A percentile compares a stretch with the other conserved stretches of the same genome.
These are phyloP conservation scores for Axilococcus clingmanii DNA, from an alignment of 139 green algal genomes.

Conservation along the genomic window DNA sequence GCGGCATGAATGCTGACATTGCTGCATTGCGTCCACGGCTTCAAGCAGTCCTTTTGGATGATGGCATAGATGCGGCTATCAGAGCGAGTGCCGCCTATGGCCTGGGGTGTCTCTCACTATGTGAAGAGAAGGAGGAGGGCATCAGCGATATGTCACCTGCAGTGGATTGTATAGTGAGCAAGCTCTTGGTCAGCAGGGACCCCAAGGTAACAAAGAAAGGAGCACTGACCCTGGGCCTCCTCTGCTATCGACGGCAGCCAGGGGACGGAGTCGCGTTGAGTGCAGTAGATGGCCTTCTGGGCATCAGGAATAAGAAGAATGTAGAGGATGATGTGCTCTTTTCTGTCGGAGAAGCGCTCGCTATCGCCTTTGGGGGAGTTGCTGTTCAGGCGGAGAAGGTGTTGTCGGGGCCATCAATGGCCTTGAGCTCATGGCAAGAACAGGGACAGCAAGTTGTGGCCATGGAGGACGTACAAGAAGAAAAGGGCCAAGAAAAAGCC, in stretches of 20 bases:
- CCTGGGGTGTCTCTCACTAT: neutral
- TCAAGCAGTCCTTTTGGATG: neutral
- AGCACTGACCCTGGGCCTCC: conserved; percentile 21
- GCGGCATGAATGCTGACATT: conserved; percentile 8
- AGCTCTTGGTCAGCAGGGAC: conserved; percentile 29
- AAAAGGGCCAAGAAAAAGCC: neutral
- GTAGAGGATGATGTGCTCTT: conserved; percentile 72
- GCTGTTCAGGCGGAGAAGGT: conserved; percentile 32
- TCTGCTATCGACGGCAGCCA: conserved; percentile 8
- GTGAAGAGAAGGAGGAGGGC: neutral
- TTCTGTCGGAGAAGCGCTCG: conserved; percentile 68
- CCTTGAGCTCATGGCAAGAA: conserved; percentile 13
- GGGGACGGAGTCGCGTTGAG: conserved; percentile 12
- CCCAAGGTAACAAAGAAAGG: conserved; percentile 33
- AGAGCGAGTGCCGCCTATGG: conserved; percentile 11
- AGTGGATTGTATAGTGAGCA: neutral
- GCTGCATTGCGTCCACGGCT: conserved; percentile 7
- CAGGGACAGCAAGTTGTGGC: neutral
- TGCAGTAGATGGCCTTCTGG: conserved; percentile 31
- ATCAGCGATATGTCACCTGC: conserved; percentile 6
- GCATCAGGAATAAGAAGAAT: conserved; percentile 28
- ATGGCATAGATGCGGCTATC: no score
- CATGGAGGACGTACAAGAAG: conserved; percentile 13
- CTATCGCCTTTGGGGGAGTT: conserved; percentile 61
- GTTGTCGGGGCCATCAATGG: conserved; percentile 32